phyloP scores from a whole-genome alignment of 345 rosid species.

The Salix purpurea region DNA sequence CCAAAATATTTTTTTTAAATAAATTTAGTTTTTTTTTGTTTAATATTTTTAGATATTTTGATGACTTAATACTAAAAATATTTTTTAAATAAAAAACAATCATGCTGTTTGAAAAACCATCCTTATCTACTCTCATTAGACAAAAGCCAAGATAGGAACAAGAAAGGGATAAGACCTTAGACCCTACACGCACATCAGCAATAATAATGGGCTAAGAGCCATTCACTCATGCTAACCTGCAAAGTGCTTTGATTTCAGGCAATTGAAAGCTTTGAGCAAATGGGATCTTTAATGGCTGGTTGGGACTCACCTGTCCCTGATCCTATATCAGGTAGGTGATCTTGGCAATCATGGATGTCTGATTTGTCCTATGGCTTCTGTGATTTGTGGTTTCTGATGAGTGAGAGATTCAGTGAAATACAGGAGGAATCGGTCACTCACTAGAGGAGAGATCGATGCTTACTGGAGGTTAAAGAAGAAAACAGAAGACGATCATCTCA shows the following conservation, averaged over 20 bases:
- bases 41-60: no score
- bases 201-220: background rate
- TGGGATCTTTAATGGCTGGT: slow-evolving; percentile 98
- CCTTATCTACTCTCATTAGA: no score
- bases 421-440: slow-evolving; percentile 59
- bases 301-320: slow-evolving; percentile 69
- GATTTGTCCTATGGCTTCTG: background rate
- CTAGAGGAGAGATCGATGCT: slow-evolving; percentile 66
- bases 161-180: slow-evolving; percentile 8
- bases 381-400: background rate
- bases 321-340: slow-evolving; percentile 45
- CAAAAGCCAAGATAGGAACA: slow-evolving; percentile 24
- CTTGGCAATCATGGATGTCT: background rate
- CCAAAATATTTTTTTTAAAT: no score
- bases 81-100: no score
- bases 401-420: slow-evolving; percentile 36
- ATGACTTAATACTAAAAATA: no score
- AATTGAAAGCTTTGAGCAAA: slow-evolving; percentile 1
- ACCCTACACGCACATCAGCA: background rate
- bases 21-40: no score
- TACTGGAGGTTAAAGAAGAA: slow-evolving; percentile 72
- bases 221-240: background rate
- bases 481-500: slow-evolving; percentile 51
- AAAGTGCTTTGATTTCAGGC: background rate
- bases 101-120: no score